Base-by-base conservation (phyloP, 2,329 filamentous ascomycete genomes). In the Aspergillus puulaauensis region DNA sequence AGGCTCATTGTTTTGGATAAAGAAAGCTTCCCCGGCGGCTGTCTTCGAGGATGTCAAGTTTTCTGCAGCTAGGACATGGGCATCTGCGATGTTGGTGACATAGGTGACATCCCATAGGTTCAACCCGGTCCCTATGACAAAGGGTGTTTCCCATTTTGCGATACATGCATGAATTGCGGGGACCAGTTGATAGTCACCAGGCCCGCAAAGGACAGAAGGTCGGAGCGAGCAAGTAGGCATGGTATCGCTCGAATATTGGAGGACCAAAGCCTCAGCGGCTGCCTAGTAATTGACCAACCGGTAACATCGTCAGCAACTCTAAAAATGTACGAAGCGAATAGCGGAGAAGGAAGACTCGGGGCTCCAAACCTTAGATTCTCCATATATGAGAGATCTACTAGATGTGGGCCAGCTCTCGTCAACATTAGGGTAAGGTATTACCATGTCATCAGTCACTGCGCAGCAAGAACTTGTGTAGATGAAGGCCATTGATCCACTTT, bases 391-490 rank as follows among this genome's bases (percentile, higher is more conserved):
- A 11, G 73, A 77, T 40, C 58, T 67, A 35, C 57, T 58, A n/a
- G 74, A 69, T 9, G 69, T 72, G 14, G 73, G 75, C 75, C 75
- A 77, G 41, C 59, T 56, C 63, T 77, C 75, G 45, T 75, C 70
- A 57, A 77, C 73, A 52, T 77, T 76, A 6, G 63, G 64, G 59
- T 74, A 73, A 12, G 68, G 57, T 33, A 65, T 59, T 35, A 61
- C 66, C 66, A 75, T 68, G 54, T 85, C 79, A 67, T 86, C 83
- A 4, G 79, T 76, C 37, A 85, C 69, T 8, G 81, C 81, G 31
- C 82, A 83, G 57, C 81, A 81, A 64, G 75, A 81, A 65, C 81
- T 83, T 31, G 83, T 86, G 64, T 82, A 85, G 47, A 86, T 75
- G 45, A 86, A 78, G 1, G 74, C 79, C 52, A 73, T 75, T 41